Conservation (phyloP, 2,329 filamentous ascomycete species). For the Xylariales sp. region DNA sequence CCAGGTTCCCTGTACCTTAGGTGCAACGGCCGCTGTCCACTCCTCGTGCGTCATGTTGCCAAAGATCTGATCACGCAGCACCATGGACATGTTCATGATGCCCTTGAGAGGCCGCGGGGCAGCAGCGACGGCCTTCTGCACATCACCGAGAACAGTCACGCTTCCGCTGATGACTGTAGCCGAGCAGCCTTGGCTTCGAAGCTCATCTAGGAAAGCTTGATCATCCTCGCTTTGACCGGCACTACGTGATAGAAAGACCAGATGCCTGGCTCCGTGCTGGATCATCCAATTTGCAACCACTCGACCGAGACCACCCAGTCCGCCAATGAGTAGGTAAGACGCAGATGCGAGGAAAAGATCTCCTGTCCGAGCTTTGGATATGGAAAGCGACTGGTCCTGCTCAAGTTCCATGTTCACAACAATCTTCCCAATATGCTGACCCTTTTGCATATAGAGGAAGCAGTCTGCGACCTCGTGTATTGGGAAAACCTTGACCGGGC, state of each 20-base stretch:
- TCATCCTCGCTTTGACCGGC: constrained; percentile 6
- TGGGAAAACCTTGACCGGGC: constrained; percentile 14
- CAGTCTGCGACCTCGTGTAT: constrained; percentile 17
- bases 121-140: constrained; percentile 11
- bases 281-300: constrained; percentile 15
- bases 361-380: too few relatives aligned
- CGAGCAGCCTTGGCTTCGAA: constrained; percentile 8
- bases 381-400: not conserved
- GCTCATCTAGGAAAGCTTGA: constrained; percentile 8
- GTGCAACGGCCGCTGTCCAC: not conserved
- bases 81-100: too few relatives aligned
- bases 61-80: too few relatives aligned
- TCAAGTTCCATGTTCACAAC: constrained; percentile 11
- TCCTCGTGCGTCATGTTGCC: constrained; percentile 29
- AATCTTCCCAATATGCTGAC: constrained; percentile 29
- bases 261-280: constrained; percentile 13
- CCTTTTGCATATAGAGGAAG: constrained; percentile 27
- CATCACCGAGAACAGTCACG: constrained; percentile 15
- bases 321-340: constrained; percentile 16
- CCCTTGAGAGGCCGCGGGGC: constrained; percentile 2
- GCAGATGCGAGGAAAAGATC: constrained; percentile 7
- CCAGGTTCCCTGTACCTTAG: constrained; percentile 2
- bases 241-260: constrained; percentile 15
- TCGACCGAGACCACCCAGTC: constrained; percentile 16
- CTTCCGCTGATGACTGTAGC: constrained; percentile 20